A percentile compares a stretch with the other conserved stretches of the same genome.
Conservation (phyloP, 805 yeast species). For the Ogataea wickerhamii region DNA sequence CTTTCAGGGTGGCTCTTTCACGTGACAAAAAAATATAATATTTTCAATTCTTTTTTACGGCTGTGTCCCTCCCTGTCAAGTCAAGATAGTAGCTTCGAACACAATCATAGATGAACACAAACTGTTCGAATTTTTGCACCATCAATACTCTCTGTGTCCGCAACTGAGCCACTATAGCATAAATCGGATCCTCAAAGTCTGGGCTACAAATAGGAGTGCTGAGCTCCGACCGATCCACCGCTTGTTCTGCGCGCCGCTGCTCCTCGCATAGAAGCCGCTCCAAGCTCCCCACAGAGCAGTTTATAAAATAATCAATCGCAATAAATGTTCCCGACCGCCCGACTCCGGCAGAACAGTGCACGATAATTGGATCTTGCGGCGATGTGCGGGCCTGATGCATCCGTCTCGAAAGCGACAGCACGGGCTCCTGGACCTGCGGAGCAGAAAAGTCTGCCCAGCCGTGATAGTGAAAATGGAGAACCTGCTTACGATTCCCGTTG, state of each 20-base stretch:
- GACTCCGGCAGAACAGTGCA: slow-evolving; percentile 60
- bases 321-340: slow-evolving; percentile 56
- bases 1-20: too few species aligned
- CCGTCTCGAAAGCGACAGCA: slow-evolving; percentile 22
- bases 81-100: slow-evolving; percentile 19
- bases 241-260: slow-evolving; percentile 11
- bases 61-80: not conserved
- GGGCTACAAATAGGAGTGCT: slow-evolving; percentile 20
- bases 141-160: slow-evolving; percentile 48
- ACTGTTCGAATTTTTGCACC: slow-evolving; percentile 54
- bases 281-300: slow-evolving; percentile 8
- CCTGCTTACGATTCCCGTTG: slow-evolving; percentile 9
- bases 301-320: slow-evolving; percentile 39
- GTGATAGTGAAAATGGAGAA: slow-evolving; percentile 37
- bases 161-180: slow-evolving; percentile 41
- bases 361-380: slow-evolving; percentile 30
- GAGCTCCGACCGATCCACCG: slow-evolving; percentile 13
- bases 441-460: slow-evolving; percentile 44
- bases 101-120: slow-evolving; percentile 45
- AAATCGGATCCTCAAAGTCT: slow-evolving; percentile 37
- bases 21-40: slow-evolving; percentile 1
- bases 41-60: not conserved
- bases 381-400: slow-evolving; percentile 10
- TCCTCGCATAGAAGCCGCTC: slow-evolving; percentile 6
- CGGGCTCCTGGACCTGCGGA: slow-evolving; percentile 35